Evolutionary conservation across 805 yeast genomes (phyloP).

Genomic region (Groenewaldozyma salmanticensis): DNA sequence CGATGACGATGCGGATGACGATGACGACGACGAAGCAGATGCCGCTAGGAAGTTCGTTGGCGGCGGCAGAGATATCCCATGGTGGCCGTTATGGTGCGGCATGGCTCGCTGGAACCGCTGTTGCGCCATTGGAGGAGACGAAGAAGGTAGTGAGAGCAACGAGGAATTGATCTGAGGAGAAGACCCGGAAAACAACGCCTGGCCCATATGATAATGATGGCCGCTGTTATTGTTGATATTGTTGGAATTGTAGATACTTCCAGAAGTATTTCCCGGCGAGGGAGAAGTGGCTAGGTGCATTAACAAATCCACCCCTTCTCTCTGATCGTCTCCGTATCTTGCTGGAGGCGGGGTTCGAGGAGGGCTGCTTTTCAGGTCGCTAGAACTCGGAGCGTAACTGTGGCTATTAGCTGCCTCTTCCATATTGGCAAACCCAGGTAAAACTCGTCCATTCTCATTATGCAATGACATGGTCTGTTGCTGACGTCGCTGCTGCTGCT

Average conservation of each 20-base stretch:
- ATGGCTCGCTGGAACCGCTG: constrained; percentile 25
- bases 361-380: neutral
- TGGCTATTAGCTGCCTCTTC: no score
- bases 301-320: constrained; percentile 74
- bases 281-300: constrained; percentile 82
- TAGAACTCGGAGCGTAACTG: neutral
- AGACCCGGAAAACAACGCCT: no score
- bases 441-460: neutral
- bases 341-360: constrained; percentile 14
- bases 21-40: neutral
- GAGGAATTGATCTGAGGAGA: no score
- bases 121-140: constrained; percentile 9
- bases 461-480: neutral
- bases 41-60: neutral
- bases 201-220: no score
- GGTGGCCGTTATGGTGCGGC: no score
- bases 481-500: neutral
- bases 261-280: constrained; percentile 38
- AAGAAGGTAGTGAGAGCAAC: constrained; percentile 6
- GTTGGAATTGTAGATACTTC: no score
- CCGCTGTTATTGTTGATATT: no score
- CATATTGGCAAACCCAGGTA: no score
- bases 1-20: neutral
- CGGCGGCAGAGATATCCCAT: no score
- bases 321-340: constrained; percentile 13